phyloP scores from a whole-genome alignment of 2,329 filamentous ascomycete species.

The Penicillium sp. region DNA sequence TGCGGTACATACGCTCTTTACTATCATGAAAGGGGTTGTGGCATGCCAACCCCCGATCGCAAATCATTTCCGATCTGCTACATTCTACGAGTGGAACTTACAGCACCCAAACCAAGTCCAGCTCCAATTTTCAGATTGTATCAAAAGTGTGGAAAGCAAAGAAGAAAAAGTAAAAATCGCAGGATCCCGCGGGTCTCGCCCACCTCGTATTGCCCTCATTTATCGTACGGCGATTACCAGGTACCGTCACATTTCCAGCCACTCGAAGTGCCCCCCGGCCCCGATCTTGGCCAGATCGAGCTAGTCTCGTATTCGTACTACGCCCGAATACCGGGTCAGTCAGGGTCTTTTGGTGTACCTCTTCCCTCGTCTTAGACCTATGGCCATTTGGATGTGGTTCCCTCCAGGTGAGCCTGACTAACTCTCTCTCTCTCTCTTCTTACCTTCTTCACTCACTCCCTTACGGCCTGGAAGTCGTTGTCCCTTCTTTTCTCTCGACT shows the following conservation, averaged over 20 bases:
- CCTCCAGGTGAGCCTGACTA: background rate
- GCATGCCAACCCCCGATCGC: too few relatives aligned
- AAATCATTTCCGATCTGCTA: background rate
- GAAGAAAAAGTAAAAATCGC: too few relatives aligned
- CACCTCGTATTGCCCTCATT: slow-evolving; percentile 10
- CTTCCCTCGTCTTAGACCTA: slow-evolving; percentile 2
- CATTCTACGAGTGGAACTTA: too few relatives aligned
- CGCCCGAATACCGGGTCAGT: slow-evolving; percentile 12
- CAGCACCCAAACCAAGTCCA: too few relatives aligned
- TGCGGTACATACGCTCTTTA: background rate
- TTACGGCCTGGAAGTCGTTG: slow-evolving; percentile 31
- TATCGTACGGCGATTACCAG: slow-evolving; percentile 15
- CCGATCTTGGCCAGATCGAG: slow-evolving; percentile 3
- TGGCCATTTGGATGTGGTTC: background rate
- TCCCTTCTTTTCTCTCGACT: slow-evolving; percentile 28
- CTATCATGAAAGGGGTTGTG: too few relatives aligned
- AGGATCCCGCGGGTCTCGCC: background rate
- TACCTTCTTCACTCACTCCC: slow-evolving; percentile 4
- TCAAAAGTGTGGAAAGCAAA: too few relatives aligned
- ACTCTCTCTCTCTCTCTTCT: background rate
- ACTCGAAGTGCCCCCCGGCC: background rate
- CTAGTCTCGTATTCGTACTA: slow-evolving; percentile 6
- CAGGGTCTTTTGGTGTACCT: too few relatives aligned
- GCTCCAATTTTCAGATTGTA: too few relatives aligned
- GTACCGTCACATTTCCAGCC: slow-evolving; percentile 12